These are phyloP conservation scores for Penicillium sclerotiorum DNA, from an alignment of 2,329 filamentous ascomycete species.

Conservation along the genomic window DNA sequence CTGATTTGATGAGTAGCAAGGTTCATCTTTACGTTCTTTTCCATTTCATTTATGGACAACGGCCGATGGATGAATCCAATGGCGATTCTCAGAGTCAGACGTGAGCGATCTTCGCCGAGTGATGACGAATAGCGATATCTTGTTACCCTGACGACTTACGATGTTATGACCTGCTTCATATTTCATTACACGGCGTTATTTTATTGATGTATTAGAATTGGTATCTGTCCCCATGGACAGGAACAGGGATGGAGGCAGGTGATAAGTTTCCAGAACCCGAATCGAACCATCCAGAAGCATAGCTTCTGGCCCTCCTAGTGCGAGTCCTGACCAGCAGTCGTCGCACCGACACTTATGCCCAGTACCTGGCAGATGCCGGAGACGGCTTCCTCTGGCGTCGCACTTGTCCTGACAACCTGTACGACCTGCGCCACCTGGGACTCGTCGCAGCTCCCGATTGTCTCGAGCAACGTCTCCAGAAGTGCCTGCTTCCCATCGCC, in stretches of 20 bases:
- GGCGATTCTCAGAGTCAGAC: neutral
- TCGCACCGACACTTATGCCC: slow-evolving; percentile 18
- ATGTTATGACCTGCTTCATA: neutral
- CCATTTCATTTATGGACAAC: slow-evolving; percentile 37
- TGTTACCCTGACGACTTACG: slow-evolving; percentile 8
- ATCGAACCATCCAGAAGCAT: neutral
- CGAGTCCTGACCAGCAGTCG: slow-evolving; percentile 7
- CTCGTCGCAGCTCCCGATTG: slow-evolving; percentile 32
- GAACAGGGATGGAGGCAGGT: neutral
- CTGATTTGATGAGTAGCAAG: slow-evolving; percentile 27
- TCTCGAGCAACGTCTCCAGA: slow-evolving; percentile 29
- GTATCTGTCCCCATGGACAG: neutral
- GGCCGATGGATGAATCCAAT: slow-evolving; percentile 24
- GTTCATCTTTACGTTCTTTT: slow-evolving; percentile 34
- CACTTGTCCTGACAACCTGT: slow-evolving; percentile 30
- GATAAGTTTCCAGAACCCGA: neutral
- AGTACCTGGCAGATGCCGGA: slow-evolving; percentile 28
- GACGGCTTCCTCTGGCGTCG: slow-evolving; percentile 32
- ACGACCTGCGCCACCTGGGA: slow-evolving; percentile 27
- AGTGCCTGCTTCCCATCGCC: slow-evolving; percentile 26
- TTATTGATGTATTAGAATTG: slow-evolving; percentile 4
- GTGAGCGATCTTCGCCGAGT: slow-evolving; percentile 1
- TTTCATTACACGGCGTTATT: slow-evolving; percentile 14
- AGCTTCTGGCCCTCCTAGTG: neutral
- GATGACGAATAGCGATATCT: slow-evolving; percentile 11